Base-by-base conservation (phyloP, 345 rosid species). In the Eucalyptus victrix region DNA sequence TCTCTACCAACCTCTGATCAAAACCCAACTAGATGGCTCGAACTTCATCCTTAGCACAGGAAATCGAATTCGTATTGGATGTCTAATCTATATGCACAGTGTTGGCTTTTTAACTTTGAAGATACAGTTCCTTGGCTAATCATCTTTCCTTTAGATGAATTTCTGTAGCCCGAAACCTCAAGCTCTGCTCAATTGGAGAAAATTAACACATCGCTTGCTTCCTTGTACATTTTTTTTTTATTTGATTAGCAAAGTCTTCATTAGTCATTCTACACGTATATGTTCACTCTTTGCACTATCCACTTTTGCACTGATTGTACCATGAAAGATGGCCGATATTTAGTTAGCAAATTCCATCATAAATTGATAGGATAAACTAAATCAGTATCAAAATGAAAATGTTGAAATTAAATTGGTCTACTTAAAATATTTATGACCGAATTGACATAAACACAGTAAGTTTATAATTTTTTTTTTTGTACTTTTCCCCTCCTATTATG, bases 251-350 rank as follows among this genome's bases (percentile, higher is more conserved):
- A 19, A 72, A 72, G 81, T 37, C 15, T 72, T 34, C 44, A 9
- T 34, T 2, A 37, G 4, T 34, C 81, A 34, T 34, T 69, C 2
- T 67, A 67, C 80, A 32, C 3, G 2, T 32, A 67, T n/a, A 7
- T 67, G 40, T 67, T 14, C 32, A 1, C 9, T 62, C 9, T 13
- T 62, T 62, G 8, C 72, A 6, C 1, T 53, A 53, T 53, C 24
- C 26, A 53, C 26, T 53, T 53, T 53, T 0, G 2, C 1, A 53
- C 26, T 1, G 0, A 3, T 24, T 3, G 30, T 24, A 26, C 30
- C 62, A 24, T 26, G 62, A 23, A 56, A 0, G 13, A 56, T 9
- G 62, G 21, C 30, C 3, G 6, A 9, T 0, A 5, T 56, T 0
- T 23, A 23, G 5, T 56, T 23, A 56, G 28, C 62, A 56, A 56